Evolutionary conservation across 2,329 filamentous ascomycete species (phyloP), one percentile per base, ranked within the genome.

Genomic region (Whalleya microplaca): DNA sequence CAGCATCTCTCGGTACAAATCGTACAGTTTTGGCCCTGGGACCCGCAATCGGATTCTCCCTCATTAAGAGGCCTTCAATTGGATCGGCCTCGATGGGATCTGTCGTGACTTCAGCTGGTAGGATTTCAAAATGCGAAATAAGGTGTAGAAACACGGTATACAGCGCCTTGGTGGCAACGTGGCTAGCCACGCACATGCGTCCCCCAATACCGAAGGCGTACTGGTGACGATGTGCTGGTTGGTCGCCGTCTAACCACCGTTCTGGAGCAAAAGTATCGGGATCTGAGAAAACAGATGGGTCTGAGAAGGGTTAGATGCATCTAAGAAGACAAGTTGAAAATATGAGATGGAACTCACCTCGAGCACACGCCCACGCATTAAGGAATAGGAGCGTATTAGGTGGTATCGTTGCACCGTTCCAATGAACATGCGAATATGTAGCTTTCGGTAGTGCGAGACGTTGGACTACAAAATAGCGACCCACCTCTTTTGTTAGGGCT

Each of bases 241-340:
- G 60, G 23, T 65, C 64, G 21, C 59, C 62, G 16, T 64, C 78
- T 72, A 74, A 67, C 73, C 62, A 84, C n/a, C 72, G 69, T 53
- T 72, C 78, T 12, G 77, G 73, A 7, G 86, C 72, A 65, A 88
- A 90, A 14, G 82, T 78, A 50, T 87, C 83, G 0, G 86, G 84
- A 2, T 84, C 76, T 64, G 87, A 86, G 74, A 88, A 89, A 65
- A 88, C 83, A 0, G 76, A 74, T 10, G 78, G 76, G 64, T 89
- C 86, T 73, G 43, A 12, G 12, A 2, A 7, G 16, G 41, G 16
- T 45, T 23, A 53, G 56, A 42, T 16, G 41, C 40, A 14, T 21
- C 18, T 3, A 6, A 10, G 12, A 2, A 3, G n/a, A 20, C 3
- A 47, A 2, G 12, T n/a, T 2, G 12, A 3, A 21, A 5, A 21